These are phyloP conservation scores for Senna siamea DNA, from an alignment of 306 rosid genomes.

Conservation along the genomic window DNA sequence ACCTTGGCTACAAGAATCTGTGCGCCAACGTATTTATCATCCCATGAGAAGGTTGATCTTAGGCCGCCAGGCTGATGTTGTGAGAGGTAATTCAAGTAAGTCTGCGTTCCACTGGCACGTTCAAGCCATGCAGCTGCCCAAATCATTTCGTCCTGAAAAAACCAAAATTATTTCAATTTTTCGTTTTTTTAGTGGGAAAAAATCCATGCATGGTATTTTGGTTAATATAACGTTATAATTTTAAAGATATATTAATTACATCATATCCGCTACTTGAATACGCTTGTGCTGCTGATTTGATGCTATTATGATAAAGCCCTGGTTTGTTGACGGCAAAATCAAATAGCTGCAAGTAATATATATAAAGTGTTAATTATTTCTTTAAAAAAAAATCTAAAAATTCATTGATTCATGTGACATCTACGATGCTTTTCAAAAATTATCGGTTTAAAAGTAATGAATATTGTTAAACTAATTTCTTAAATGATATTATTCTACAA, in stretches of 20 bases:
- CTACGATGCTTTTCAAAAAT: too few relatives aligned
- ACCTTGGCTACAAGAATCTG: conserved; percentile 63
- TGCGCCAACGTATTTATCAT: conserved; percentile 60
- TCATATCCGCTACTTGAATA: conserved; percentile 68
- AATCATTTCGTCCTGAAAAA: conserved; percentile 55
- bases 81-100: conserved; percentile 45
- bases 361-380: too few relatives aligned
- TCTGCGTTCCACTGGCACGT: conserved; percentile 43
- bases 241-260: conserved; percentile 32
- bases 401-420: too few relatives aligned
- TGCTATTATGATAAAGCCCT: conserved; percentile 52
- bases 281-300: conserved; percentile 31
- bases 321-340: conserved; percentile 47
- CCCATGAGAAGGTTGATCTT: conserved; percentile 62
- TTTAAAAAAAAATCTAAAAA: too few relatives aligned
- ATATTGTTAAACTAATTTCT: too few relatives aligned
- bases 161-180: too few relatives aligned
- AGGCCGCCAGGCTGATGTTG: conserved; percentile 40
- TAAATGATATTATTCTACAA: too few relatives aligned
- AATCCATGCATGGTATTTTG: too few relatives aligned
- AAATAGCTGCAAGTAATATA: conserved; percentile 52
- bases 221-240: too few relatives aligned
- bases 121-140: conserved; percentile 83
- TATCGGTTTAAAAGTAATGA: too few relatives aligned
- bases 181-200: too few relatives aligned